Base-by-base conservation (phyloP, 1,284 basidiomycete species). In the Pseudozyma pruni region DNA sequence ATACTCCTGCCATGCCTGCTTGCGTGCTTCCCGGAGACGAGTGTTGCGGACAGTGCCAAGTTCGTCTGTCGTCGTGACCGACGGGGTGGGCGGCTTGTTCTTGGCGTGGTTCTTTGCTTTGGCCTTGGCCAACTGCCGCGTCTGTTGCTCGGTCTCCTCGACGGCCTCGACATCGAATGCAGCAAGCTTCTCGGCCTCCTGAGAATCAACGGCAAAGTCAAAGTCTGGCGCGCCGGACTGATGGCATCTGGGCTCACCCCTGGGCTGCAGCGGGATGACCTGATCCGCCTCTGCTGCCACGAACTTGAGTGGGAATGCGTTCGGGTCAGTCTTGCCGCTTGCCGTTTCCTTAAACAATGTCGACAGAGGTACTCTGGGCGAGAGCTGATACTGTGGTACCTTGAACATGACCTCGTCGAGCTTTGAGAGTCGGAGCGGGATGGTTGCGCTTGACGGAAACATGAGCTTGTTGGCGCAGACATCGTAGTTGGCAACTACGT, bases 401-500 rank as follows among this genome's bases (percentile, higher is more conserved):
- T 87, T 87, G 85, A 96, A 97, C 74, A 94, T 87, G 1, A 87
- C 81, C 0, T 86, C 67, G 75, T 96, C 91, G 31, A 96, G 84
- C 55, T 89, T 84, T 64, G 88, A 88, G 6, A 96, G 85, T 39
- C 88, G 87, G 17, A 92, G 85, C 50, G 91, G 89, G 59, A 88
- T 88, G 73, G 88, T 88, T 2, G 90, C 89, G 9, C 89, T 87
- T 20, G 89, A 90, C 0, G 89, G 90, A 78, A 92, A 94, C 14
- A 89, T 89, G 22, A 91, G 85, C 4, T 86, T 87, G 82, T 95
- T 88, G 5, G 88, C 83, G 37, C 84, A 84, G 52, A 89, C 85
- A 60, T 87, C 85, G 31, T 85, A 84, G 33, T 90, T 89, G 16
- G 90, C 85, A 39, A 68, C 34, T 55, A 81, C 44, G 54, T 68